phyloP scores from a whole-genome alignment of 495 filamentous ascomycete genomes.

The Bacidia gigantensis region DNA sequence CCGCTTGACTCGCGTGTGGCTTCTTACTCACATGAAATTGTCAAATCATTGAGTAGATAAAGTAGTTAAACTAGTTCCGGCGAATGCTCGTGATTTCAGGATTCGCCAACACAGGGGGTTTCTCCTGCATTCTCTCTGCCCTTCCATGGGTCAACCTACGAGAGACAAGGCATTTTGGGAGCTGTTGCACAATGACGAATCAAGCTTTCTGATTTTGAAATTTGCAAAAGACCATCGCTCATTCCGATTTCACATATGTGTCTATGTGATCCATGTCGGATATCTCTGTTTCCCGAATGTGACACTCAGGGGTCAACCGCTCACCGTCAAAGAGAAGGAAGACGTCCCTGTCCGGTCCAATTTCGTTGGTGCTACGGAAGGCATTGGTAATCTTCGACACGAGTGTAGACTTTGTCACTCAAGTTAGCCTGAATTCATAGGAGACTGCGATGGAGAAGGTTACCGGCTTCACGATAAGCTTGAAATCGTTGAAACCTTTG shows the following conservation, averaged over 20 bases:
- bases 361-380: conserved; percentile 33
- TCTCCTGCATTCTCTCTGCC: no score
- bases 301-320: conserved; percentile 44
- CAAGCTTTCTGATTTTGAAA: no score
- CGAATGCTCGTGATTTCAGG: no score
- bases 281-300: conserved; percentile 60
- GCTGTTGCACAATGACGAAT: no score
- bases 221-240: no score
- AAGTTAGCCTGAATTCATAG: background rate
- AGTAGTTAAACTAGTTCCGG: no score
- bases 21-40: no score
- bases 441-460: conserved; percentile 2
- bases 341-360: conserved; percentile 38
- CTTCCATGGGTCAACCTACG: no score
- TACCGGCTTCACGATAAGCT: conserved; percentile 42
- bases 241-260: conserved; percentile 54
- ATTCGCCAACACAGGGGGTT: no score
- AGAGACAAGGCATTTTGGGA: no score
- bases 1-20: no score
- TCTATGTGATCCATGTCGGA: conserved; percentile 68
- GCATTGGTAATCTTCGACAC: conserved; percentile 40
- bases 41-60: no score
- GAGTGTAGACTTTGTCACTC: conserved; percentile 30
- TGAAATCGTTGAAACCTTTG: conserved; percentile 41
- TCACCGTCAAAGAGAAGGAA: conserved; percentile 74